These are phyloP conservation scores for Chamaecrista fasciculata DNA, from an alignment of 306 rosid genomes.

Conservation along the genomic window DNA sequence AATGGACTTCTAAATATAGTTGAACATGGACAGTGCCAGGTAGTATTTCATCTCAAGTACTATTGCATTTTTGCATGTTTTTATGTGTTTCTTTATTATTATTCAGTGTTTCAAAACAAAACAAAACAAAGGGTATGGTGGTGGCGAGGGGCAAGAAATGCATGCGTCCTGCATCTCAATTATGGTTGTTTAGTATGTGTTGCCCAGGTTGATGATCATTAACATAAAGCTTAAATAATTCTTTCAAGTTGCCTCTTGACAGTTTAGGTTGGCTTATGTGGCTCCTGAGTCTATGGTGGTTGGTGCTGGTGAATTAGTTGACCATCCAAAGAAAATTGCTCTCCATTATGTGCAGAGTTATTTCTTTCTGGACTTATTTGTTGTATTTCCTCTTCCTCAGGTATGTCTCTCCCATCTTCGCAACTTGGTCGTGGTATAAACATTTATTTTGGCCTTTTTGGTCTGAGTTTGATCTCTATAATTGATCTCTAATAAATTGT, in stretches of 20 bases:
- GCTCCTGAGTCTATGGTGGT: slow-evolving; percentile 79
- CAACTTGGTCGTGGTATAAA: not conserved
- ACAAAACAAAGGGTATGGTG: not conserved
- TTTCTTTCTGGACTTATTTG: slow-evolving; percentile 59
- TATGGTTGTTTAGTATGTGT: not conserved
- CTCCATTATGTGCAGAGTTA: slow-evolving; percentile 51
- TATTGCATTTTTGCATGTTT: not conserved
- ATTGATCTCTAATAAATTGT: too few relatives aligned
- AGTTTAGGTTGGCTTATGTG: slow-evolving; percentile 90
- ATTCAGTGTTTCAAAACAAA: not conserved
- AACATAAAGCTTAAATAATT: not conserved
- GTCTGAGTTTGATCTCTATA: not conserved
- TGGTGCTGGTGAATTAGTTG: slow-evolving; percentile 89
- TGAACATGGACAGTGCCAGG: too few relatives aligned
- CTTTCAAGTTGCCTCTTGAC: slow-evolving; percentile 29
- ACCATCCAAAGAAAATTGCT: slow-evolving; percentile 75
- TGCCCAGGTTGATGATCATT: slow-evolving; percentile 13
- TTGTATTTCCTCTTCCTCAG: slow-evolving; percentile 80
- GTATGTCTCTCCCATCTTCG: slow-evolving; percentile 32
- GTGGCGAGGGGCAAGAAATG: not conserved
- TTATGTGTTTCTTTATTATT: slow-evolving; percentile 1
- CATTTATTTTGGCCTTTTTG: not conserved
- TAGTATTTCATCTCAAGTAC: too few relatives aligned
- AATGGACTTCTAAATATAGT: too few relatives aligned
- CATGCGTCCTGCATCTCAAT: not conserved